phyloP scores from a whole-genome alignment of 2,329 filamentous ascomycete species.

The Mycosphaerella arachidis region DNA sequence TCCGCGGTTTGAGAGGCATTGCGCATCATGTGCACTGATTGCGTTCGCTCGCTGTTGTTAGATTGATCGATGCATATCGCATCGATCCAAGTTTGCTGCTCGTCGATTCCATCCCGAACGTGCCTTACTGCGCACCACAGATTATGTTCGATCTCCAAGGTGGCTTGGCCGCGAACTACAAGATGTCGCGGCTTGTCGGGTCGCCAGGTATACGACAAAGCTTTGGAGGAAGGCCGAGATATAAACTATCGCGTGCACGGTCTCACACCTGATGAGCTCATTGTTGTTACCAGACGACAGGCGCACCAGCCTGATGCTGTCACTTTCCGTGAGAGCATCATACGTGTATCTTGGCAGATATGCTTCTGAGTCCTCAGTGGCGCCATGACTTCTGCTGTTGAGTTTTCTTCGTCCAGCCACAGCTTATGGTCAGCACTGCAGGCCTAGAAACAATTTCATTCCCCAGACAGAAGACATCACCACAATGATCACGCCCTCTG shows the following conservation, averaged over 20 bases:
- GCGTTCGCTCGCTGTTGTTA: constrained; percentile 29
- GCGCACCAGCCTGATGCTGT: neutral
- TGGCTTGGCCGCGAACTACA: neutral
- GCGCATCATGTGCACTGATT: constrained; percentile 37
- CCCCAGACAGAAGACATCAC: too few relatives aligned
- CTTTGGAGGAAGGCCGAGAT: neutral
- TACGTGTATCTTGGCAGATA: neutral
- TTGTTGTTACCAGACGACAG: neutral
- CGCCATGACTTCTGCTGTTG: neutral
- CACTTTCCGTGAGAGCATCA: neutral
- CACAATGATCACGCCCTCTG: neutral
- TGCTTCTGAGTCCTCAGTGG: neutral
- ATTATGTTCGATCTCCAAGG: neutral
- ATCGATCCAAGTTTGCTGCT: constrained; percentile 33
- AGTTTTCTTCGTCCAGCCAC: neutral
- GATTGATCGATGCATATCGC: constrained; percentile 35
- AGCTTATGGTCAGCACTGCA: neutral
- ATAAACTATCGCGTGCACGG: neutral
- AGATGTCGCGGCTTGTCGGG: neutral
- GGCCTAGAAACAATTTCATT: neutral
- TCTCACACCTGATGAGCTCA: neutral
- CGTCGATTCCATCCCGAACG: neutral
- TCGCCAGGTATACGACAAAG: neutral
- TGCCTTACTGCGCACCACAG: neutral
- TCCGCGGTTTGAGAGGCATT: constrained; percentile 27